Evolutionary conservation across 2,329 filamentous ascomycete genomes (phyloP).

Genomic region (Helminthosporium solani): DNA sequence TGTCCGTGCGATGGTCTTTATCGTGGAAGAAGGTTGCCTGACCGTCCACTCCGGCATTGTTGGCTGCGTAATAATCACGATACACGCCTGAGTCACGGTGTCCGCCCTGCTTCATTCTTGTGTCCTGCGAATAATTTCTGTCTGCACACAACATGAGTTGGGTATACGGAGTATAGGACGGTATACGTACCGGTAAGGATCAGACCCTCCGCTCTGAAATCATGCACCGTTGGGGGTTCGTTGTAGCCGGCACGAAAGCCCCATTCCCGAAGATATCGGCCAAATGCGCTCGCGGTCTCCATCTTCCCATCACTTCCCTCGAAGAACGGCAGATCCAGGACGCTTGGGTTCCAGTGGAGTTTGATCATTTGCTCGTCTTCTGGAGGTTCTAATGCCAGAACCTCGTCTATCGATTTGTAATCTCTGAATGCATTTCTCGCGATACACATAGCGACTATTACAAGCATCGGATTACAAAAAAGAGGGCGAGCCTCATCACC

Average conservation of each 20-base stretch:
- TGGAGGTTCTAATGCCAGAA: slow-evolving; percentile 12
- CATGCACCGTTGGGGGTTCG: slow-evolving; percentile 9
- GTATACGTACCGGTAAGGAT: slow-evolving; percentile 11
- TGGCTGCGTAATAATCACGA: slow-evolving; percentile 10
- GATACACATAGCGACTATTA: slow-evolving; percentile 10
- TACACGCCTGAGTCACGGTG: slow-evolving; percentile 9
- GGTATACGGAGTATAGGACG: slow-evolving; percentile 11
- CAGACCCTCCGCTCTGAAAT: slow-evolving; percentile 9
- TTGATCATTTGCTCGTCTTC: slow-evolving; percentile 9
- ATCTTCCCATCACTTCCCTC: slow-evolving; percentile 9
- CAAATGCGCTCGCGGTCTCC: slow-evolving; percentile 4
- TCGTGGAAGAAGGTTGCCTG: slow-evolving; percentile 13
- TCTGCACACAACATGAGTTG: slow-evolving; percentile 10
- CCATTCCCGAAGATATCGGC: slow-evolving; percentile 9
- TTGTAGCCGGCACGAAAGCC: slow-evolving; percentile 11
- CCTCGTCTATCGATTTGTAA: slow-evolving; percentile 10
- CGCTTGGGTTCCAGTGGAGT: slow-evolving; percentile 8
- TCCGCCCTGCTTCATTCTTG: slow-evolving; percentile 10
- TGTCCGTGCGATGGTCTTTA: slow-evolving; percentile 12
- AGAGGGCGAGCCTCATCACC: slow-evolving; percentile 9
- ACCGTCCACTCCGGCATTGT: slow-evolving; percentile 9
- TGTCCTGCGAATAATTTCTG: slow-evolving; percentile 12
- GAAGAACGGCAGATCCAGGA: slow-evolving; percentile 7
- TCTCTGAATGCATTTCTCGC: slow-evolving; percentile 11
- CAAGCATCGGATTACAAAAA: slow-evolving; percentile 12